Base-by-base conservation (phyloP, 139 green algal species). In the Volvox africanus region DNA sequence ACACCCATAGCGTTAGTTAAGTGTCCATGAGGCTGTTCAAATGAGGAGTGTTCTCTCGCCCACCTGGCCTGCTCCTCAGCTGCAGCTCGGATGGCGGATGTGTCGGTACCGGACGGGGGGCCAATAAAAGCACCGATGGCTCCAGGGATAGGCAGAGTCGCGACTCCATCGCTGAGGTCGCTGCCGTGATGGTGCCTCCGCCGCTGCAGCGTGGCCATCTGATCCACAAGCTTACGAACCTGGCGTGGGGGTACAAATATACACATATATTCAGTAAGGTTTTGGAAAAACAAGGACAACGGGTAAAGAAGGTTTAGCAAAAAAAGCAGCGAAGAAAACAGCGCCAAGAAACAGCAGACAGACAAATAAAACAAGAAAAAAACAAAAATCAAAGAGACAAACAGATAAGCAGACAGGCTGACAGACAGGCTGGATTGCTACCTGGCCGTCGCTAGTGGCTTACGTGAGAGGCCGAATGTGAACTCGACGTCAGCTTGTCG, bases 201-300 rank as follows among this genome's bases (percentile, higher is more conserved):
- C 85, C 89, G 82, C 82, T 92, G 90, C 68, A 94, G 82, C 2
- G 37, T 26, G 0, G 84, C 76, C 75, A 94, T 87, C 86, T 94
- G 81, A 36, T 94, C 88, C 22, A 84, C 90, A 71, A 94, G 86
- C 86, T 90, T 90, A n/a, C 86, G 86, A 13, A 90, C 86, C 86
- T 90, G 50, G 44, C 44, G 44, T 55, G 9, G 44, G 9, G 9
- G 44, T 55, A 55, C 44, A 55, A 55, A 55, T 9, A 55, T 9
- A 55, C 44, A 55, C 44, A 55, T 55, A 55, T 55, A 55, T 14
- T 55, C 44, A n/a, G n/a, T n/a, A n/a, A n/a, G 44, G 44, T 55
- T 55, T 55, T 55, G 44, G 9, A 9, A 9, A 55, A 55, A 55
- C 44, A 55, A 9, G n/a, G n/a, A n/a, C n/a, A n/a, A n/a, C n/a